Conservation (phyloP, 2,329 filamentous ascomycete genomes). For the Alternaria brassicicola region DNA sequence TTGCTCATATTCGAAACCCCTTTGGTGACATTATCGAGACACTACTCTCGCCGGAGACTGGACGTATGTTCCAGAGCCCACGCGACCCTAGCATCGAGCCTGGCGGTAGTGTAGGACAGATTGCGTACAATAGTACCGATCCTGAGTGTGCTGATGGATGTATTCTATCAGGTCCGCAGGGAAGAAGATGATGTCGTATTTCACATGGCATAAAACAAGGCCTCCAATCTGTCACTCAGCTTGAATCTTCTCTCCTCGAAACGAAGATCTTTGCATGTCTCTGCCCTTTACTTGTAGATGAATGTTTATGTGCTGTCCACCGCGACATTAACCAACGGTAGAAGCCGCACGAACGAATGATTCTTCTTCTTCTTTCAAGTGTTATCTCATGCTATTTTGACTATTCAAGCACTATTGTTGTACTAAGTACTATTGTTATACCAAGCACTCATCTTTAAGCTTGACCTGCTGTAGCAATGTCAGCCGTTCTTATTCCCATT, state of each 20-base stretch:
- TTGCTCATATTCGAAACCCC: conserved; percentile 44
- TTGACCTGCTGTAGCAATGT: too few species aligned
- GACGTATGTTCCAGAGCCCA: conserved; percentile 44
- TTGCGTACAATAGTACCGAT: conserved; percentile 48
- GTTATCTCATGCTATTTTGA: background rate
- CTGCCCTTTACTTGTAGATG: background rate
- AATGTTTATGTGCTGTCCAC: too few species aligned
- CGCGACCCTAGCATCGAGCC: conserved; percentile 46
- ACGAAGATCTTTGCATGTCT: background rate
- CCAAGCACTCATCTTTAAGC: background rate
- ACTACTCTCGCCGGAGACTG: conserved; percentile 39
- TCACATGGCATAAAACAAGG: background rate
- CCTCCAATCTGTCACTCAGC: background rate
- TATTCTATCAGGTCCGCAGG: conserved; percentile 28
- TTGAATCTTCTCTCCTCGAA: background rate
- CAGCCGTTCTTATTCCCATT: too few species aligned
- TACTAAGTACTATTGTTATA: background rate
- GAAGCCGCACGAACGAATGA: background rate
- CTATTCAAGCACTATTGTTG: background rate
- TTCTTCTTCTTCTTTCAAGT: too few species aligned
- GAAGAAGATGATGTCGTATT: background rate
- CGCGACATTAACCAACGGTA: background rate
- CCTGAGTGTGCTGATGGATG: conserved; percentile 40
- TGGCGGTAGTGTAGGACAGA: conserved; percentile 42
- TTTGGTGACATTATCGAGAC: conserved; percentile 49